phyloP scores from a whole-genome alignment of 148 eudicot species.

The Rhododendron ferrugineum region DNA sequence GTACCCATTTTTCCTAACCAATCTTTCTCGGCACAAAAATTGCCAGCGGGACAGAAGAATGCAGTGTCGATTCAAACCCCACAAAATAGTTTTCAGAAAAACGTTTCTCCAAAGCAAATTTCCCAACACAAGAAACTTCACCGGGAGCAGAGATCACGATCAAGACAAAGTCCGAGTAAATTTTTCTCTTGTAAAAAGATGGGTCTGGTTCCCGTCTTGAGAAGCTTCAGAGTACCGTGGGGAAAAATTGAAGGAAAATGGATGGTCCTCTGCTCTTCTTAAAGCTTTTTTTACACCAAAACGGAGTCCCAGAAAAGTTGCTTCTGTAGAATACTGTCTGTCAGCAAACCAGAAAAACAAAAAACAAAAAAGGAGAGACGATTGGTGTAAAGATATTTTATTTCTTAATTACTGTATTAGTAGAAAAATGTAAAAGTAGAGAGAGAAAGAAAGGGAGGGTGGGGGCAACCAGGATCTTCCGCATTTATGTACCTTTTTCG shows the following conservation, averaged over 20 bases:
- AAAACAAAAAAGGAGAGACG: not conserved
- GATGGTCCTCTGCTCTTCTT: conserved; percentile 11
- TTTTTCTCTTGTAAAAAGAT: not conserved
- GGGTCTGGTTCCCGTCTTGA: not conserved
- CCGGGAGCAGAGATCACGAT: not conserved
- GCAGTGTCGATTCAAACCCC: conserved; percentile 12
- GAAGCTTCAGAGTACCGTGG: not conserved
- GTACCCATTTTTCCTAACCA: conserved; percentile 21
- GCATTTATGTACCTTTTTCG: not conserved
- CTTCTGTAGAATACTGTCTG: not conserved
- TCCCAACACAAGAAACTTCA: not conserved
- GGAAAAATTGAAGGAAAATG: not conserved
- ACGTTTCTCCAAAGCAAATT: not conserved
- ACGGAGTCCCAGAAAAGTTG: conserved; percentile 15
- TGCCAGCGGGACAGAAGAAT: conserved; percentile 20
- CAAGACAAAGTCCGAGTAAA: not conserved
- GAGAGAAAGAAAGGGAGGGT: not conserved
- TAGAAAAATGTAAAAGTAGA: not conserved
- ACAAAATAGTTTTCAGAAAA: not conserved
- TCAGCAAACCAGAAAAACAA: conserved; percentile 9
- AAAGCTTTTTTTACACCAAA: not conserved
- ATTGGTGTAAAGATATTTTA: not conserved
- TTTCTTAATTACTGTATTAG: too few species aligned
- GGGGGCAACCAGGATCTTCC: conserved; percentile 26
- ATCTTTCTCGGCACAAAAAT: conserved; percentile 23